phyloP scores from a whole-genome alignment of 139 green algal species.

The Bryopsis sp. region DNA sequence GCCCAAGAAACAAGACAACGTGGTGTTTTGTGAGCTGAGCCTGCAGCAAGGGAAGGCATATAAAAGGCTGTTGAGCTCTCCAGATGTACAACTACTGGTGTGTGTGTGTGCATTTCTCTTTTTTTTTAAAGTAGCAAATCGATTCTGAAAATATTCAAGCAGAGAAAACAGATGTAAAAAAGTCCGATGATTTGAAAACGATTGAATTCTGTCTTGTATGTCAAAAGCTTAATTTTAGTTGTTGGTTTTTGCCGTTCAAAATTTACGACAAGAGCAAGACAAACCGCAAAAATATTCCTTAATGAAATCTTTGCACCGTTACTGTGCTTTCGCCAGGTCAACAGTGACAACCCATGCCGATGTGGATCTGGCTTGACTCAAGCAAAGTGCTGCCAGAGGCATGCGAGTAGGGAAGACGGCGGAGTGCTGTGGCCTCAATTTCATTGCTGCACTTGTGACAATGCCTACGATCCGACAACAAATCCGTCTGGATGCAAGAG shows the following conservation, averaged over 20 bases:
- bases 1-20: conserved; percentile 58
- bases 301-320: background rate
- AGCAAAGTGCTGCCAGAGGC: conserved; percentile 31
- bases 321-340: background rate
- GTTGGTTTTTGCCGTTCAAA: background rate
- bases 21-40: conserved; percentile 62
- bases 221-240: background rate
- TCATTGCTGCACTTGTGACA: conserved; percentile 45
- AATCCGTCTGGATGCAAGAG: conserved; percentile 41
- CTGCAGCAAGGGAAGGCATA: conserved; percentile 37
- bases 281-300: background rate
- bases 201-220: background rate
- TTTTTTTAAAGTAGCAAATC: background rate
- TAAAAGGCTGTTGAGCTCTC: conserved; percentile 30
- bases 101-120: background rate
- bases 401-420: conserved; percentile 19
- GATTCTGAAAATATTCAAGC: background rate
- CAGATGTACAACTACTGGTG: conserved; percentile 51
- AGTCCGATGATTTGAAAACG: background rate
- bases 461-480: conserved; percentile 15
- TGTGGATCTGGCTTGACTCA: conserved; percentile 23
- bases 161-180: background rate
- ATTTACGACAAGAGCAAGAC: background rate
- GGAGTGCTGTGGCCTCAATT: conserved; percentile 54
- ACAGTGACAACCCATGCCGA: conserved; percentile 29